Base-by-base conservation (phyloP, 148 eudicot genomes). In the Fallopia convolvulus region DNA sequence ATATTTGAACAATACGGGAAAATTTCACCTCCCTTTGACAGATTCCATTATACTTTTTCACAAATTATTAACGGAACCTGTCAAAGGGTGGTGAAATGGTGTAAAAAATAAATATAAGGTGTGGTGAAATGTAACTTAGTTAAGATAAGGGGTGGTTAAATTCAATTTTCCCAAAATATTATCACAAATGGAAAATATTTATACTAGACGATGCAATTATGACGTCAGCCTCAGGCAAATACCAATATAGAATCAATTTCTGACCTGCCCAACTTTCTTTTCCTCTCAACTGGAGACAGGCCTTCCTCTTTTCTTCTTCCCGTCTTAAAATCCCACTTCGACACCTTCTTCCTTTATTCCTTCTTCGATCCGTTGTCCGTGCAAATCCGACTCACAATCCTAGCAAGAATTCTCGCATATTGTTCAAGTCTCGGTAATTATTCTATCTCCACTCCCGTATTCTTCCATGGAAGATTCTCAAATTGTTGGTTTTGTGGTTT, bases 211-310 rank as follows among this genome's bases (percentile, higher is more conserved):
- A 52, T 5, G 58, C 21, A 55, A n/a, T 55, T n/a, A 55, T 55
- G 61, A 55, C 61, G 26, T 55, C 61, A 20, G 23, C 20, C 60
- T 55, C 2, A 55, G 14, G 23, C 6, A 55, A 55, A 55, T 55
- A 6, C 26, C 61, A 55, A 55, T 55, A 61, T 30, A 61, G 39
- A 39, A 9, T 30, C 36, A 30, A 23, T 10, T 61, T 26, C 13
- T 61, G 70, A 61, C 70, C 33, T 61, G 33, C 70, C 39, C 14
- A 61, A 61, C 36, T 61, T 30, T 61, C 36, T 61, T 55, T 55
- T 55, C 61, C 61, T 55, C 61, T 55, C 61, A 55, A 55, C 61
- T 55, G 61, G 61, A 55, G 61, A 55, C 61, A 55, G 61, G 61
- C 20, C 61, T 55, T 44, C 47, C 7, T 44, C 47, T 6, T 8